phyloP scores from a whole-genome alignment of 192 early-diverging fungal genomes.

The Funneliformis mosseae region DNA sequence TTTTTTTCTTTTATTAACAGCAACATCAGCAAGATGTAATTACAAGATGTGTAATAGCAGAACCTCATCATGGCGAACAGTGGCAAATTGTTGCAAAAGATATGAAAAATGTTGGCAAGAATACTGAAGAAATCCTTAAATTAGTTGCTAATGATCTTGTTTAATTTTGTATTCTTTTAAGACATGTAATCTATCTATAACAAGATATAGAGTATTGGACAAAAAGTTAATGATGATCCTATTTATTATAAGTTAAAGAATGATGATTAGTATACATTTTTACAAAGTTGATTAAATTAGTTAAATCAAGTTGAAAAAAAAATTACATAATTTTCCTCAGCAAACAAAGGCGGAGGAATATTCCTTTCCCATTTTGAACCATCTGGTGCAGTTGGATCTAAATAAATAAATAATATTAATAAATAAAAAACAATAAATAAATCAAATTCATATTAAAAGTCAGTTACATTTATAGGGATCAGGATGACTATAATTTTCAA shows the following conservation, averaged over 20 bases:
- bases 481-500: slow-evolving; percentile 76
- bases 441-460: background rate
- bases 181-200: background rate
- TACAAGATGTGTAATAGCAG: slow-evolving; percentile 69
- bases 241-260: background rate
- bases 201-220: too few species aligned
- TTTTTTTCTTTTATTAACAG: background rate
- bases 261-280: too few species aligned
- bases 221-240: background rate
- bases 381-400: slow-evolving; percentile 68
- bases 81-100: slow-evolving; percentile 87
- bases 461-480: slow-evolving; percentile 85
- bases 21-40: slow-evolving; percentile 59
- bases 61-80: slow-evolving; percentile 87
- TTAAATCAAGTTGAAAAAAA: background rate
- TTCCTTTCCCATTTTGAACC: slow-evolving; percentile 88
- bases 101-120: slow-evolving; percentile 67
- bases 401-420: slow-evolving; percentile 19
- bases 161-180: background rate
- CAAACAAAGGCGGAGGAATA: slow-evolving; percentile 51
- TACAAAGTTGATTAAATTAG: background rate
- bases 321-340: background rate
- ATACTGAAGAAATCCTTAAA: slow-evolving; percentile 60
- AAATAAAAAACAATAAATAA: slow-evolving; percentile 28
- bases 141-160: slow-evolving; percentile 41